Percentiles rank a stretch among this genome's conserved stretches.
phyloP scores from a whole-genome alignment of 2,329 filamentous ascomycete genomes.

The Tolypocladium endophyticum region DNA sequence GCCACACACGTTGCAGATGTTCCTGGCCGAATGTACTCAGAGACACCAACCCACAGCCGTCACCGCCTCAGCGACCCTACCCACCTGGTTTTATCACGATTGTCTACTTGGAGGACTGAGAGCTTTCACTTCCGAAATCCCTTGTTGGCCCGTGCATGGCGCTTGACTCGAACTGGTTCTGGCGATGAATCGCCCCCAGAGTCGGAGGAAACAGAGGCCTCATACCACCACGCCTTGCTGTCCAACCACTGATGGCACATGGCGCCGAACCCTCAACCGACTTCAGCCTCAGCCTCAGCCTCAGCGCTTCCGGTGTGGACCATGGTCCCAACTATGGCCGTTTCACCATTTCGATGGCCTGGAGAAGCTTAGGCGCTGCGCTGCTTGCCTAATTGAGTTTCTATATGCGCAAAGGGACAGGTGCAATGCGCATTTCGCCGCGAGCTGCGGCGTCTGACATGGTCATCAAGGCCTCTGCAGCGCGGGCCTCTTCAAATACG shows the following conservation, averaged over 20 bases:
- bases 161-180: neutral
- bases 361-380: neutral
- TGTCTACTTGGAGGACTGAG: neutral
- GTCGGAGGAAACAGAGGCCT: neutral
- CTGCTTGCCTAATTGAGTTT: neutral
- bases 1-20: neutral
- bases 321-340: neutral
- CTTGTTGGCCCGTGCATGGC: neutral
- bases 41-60: neutral
- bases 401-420: neutral
- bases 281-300: constrained; percentile 1
- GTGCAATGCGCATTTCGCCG: neutral
- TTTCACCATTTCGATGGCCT: neutral
- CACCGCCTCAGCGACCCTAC: neutral
- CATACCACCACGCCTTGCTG: neutral
- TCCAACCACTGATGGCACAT: constrained; percentile 1
- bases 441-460: neutral
- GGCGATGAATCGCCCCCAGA: neutral
- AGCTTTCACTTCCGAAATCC: neutral
- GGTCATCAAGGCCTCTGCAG: neutral
- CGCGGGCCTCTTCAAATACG: neutral
- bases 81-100: neutral
- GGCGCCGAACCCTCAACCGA: neutral
- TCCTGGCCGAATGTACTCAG: neutral
- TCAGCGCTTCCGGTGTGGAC: neutral